These are phyloP conservation scores for Nicotiana attenuata DNA, from an alignment of 257 asterid species.

Conservation along the genomic window DNA sequence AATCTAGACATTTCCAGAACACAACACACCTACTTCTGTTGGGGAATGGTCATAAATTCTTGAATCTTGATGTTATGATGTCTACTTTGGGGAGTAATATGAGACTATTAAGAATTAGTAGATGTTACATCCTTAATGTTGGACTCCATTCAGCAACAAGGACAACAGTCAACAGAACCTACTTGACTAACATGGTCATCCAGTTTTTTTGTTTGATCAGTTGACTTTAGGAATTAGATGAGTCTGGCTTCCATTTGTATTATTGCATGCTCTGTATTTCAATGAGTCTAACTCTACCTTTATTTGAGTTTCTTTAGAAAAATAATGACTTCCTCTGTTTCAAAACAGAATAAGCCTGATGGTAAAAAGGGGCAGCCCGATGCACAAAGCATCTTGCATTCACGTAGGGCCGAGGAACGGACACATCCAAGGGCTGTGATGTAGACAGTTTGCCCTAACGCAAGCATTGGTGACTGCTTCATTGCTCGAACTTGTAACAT, in stretches of 20 bases:
- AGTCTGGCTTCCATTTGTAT: not conserved
- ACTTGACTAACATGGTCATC: not conserved
- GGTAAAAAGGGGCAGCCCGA: too few relatives aligned
- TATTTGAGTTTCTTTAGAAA: not conserved
- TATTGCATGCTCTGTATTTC: not conserved
- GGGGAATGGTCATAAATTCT: not conserved
- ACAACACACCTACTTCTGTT: not conserved
- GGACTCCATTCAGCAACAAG: not conserved
- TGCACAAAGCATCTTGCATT: too few relatives aligned
- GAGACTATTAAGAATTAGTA: too few relatives aligned
- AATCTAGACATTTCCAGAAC: not conserved
- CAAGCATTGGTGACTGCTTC: too few relatives aligned
- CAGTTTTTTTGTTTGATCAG: not conserved
- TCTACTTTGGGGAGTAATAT: not conserved
- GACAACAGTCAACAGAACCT: not conserved
- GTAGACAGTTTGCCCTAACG: fast-evolving
- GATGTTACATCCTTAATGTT: not conserved
- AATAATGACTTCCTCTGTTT: not conserved
- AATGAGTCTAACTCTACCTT: not conserved
- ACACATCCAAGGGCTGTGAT: too few relatives aligned
- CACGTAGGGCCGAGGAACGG: too few relatives aligned
- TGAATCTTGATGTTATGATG: not conserved
- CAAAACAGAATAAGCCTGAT: too few relatives aligned
- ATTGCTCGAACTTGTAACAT: too few relatives aligned
- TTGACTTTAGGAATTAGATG: not conserved